These are phyloP conservation scores for Venturia aucupariae DNA, from an alignment of 2,329 filamentous ascomycete genomes.

Conservation along the genomic window DNA sequence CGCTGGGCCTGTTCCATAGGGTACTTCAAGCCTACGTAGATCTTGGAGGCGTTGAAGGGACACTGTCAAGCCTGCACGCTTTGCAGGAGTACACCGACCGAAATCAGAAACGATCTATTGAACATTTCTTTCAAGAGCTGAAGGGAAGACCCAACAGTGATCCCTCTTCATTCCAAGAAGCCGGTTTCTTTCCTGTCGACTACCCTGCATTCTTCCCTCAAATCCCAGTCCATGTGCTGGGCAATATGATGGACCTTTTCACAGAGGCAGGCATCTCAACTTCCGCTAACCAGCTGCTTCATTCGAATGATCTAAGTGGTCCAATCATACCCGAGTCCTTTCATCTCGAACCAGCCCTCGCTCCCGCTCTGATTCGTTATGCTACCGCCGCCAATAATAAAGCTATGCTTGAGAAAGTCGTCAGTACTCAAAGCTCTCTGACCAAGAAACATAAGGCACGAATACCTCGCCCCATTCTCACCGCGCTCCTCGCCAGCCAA, in stretches of 20 bases:
- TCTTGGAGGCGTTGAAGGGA: conserved; percentile 29
- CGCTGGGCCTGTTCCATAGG: conserved; percentile 35
- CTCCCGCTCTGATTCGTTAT: conserved; percentile 46
- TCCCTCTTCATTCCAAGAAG: neutral
- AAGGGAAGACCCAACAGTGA: conserved; percentile 15
- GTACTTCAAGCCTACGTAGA: conserved; percentile 32
- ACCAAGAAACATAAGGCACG: neutral
- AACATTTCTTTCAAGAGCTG: conserved; percentile 32
- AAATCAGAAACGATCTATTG: conserved; percentile 34
- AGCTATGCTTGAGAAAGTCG: conserved; percentile 23
- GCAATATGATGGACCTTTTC: conserved; percentile 41
- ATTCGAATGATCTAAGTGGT: conserved; percentile 43
- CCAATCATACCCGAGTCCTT: conserved; percentile 39
- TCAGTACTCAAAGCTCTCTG: conserved; percentile 13
- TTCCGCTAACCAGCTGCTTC: conserved; percentile 45
- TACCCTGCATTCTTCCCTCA: conserved; percentile 37
- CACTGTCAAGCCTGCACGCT: conserved; percentile 28
- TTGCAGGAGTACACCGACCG: conserved; percentile 34
- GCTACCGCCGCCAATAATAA: conserved; percentile 41
- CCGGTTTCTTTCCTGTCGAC: conserved; percentile 25
- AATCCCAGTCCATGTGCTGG: conserved; percentile 40
- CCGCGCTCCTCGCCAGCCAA: conserved; percentile 34
- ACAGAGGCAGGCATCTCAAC: conserved; percentile 37
- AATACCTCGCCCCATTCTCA: conserved; percentile 23
- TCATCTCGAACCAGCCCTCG: conserved; percentile 40